Evolutionary conservation across 179 eudicot species (phyloP).

Genomic region (Silene coronaria): DNA sequence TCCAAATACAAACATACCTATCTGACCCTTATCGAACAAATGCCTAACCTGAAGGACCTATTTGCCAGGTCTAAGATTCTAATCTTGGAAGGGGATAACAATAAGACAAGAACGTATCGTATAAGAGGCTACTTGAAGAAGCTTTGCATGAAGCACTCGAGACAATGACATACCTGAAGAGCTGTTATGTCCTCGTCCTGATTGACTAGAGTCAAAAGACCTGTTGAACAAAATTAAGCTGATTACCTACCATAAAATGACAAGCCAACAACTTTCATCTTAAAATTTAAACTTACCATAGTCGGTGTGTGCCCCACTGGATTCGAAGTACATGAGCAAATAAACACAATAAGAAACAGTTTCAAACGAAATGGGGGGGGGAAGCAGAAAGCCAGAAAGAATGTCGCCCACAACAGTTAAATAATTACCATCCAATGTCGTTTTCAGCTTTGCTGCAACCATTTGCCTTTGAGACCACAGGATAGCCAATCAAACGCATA

Average conservation of each 20-base stretch:
- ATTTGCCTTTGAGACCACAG: slow-evolving; percentile 40
- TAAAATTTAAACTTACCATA: slow-evolving; percentile 48
- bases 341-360: slow-evolving; percentile 14
- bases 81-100: background rate
- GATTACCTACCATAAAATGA: background rate
- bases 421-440: slow-evolving; percentile 66
- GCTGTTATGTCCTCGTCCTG: slow-evolving; percentile 86
- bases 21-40: background rate
- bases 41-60: background rate
- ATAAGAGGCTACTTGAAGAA: background rate
- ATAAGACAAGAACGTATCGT: background rate
- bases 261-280: background rate
- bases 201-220: slow-evolving; percentile 81
- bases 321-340: slow-evolving; percentile 21
- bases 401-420: slow-evolving; percentile 4
- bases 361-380: slow-evolving; percentile 12
- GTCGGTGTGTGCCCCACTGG: slow-evolving; percentile 95
- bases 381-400: background rate
- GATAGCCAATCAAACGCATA: slow-evolving; percentile 78
- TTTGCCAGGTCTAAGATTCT: background rate
- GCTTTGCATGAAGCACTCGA: background rate
- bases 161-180: slow-evolving; percentile 51
- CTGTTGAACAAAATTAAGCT: slow-evolving; percentile 35
- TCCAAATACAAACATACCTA: background rate
- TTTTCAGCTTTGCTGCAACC: slow-evolving; percentile 37